These are phyloP conservation scores for Crithidia sp. DNA, from an alignment of 208 protist species.

Conservation along the genomic window DNA sequence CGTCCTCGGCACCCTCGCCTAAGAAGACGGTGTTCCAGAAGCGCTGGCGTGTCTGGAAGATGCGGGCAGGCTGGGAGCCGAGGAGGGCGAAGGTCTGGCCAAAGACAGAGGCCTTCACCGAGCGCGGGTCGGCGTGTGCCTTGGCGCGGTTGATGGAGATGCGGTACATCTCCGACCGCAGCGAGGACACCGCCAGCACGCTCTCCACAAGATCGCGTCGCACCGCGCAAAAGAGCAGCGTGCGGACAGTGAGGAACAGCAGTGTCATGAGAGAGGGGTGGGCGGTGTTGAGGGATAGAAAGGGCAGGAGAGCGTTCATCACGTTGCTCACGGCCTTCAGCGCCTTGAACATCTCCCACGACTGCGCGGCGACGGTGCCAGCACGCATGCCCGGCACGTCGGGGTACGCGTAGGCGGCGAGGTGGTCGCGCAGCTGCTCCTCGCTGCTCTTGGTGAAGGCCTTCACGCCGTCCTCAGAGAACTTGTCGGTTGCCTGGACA, in stretches of 20 bases:
- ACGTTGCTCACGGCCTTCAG: slow-evolving; percentile 82
- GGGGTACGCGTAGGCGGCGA: slow-evolving; percentile 27
- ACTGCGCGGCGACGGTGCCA: slow-evolving; percentile 29
- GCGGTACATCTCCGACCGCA: slow-evolving; percentile 73
- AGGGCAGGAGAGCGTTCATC: slow-evolving; percentile 70
- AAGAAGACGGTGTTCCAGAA: slow-evolving; percentile 92
- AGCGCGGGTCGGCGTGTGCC: slow-evolving; percentile 39
- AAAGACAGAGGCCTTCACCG: slow-evolving; percentile 78
- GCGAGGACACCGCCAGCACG: slow-evolving; percentile 79
- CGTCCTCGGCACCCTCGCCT: slow-evolving; percentile 94
- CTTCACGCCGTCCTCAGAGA: slow-evolving; percentile 54
- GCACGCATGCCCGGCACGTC: background rate
- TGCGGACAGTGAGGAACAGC: slow-evolving; percentile 70
- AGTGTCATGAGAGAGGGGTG: slow-evolving; percentile 49
- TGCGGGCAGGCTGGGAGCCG: slow-evolving; percentile 60
- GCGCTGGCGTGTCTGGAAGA: slow-evolving; percentile 87
- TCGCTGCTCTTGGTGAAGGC: slow-evolving; percentile 61
- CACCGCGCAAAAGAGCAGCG: slow-evolving; percentile 68
- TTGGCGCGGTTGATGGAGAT: slow-evolving; percentile 88
- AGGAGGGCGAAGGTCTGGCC: slow-evolving; percentile 89
- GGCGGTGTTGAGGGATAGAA: slow-evolving; percentile 70
- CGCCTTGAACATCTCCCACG: slow-evolving; percentile 61
- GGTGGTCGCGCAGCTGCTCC: slow-evolving; percentile 32
- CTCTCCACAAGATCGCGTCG: slow-evolving; percentile 67
- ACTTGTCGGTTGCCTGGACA: slow-evolving; percentile 57